Conservation (phyloP, 805 yeast genomes). For the Grigorovia transvaalensis region DNA sequence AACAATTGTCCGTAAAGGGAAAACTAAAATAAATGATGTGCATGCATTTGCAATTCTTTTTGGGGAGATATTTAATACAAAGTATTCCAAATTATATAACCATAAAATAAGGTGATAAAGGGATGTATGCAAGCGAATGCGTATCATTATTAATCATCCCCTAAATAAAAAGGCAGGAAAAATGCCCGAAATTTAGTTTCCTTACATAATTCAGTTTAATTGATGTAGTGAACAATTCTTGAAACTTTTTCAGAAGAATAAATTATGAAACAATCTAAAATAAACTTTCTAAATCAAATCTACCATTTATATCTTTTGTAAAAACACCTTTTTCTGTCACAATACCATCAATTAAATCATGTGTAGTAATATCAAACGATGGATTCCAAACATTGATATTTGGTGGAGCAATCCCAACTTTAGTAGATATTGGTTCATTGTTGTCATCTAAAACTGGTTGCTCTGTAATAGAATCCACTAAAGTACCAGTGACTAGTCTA, state of each 20-base stretch:
- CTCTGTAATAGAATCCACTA: slow-evolving; percentile 28
- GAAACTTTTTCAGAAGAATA: slow-evolving; percentile 1
- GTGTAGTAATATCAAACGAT: slow-evolving; percentile 89
- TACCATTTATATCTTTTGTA: slow-evolving; percentile 40
- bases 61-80: not conserved
- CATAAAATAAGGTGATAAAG: not conserved
- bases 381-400: slow-evolving; percentile 91
- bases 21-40: not conserved
- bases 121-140: not conserved
- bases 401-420: slow-evolving; percentile 76
- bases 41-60: not conserved
- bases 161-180: too few species aligned
- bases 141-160: too few species aligned
- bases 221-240: not conserved
- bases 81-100: not conserved
- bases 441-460: slow-evolving; percentile 15
- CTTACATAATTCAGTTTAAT: too few species aligned
- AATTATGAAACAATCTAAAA: slow-evolving; percentile 4
- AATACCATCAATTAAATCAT: slow-evolving; percentile 71
- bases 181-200: too few species aligned
- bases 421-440: slow-evolving; percentile 31
- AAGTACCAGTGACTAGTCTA: slow-evolving; percentile 63
- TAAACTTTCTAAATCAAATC: slow-evolving; percentile 34
- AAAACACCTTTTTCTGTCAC: slow-evolving; percentile 70
- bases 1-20: not conserved